phyloP scores from a whole-genome alignment of 805 yeast genomes.

The Lipomyces sp. region DNA sequence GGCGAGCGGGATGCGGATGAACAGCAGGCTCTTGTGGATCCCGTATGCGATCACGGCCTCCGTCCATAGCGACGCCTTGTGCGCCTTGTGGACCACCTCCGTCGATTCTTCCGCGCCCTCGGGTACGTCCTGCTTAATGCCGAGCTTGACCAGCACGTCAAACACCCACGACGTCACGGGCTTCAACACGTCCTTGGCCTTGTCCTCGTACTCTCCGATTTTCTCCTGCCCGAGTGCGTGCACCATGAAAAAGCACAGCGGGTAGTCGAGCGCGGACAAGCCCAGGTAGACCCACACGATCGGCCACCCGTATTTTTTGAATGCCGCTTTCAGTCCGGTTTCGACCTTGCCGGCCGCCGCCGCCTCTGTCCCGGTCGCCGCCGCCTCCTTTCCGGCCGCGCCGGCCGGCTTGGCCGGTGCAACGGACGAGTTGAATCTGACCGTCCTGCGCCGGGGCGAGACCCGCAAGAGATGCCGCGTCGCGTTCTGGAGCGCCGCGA shows the following conservation, averaged over 20 bases:
- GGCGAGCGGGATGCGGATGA: slow-evolving; percentile 81
- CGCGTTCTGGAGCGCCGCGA: too few species aligned
- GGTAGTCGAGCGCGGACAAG: slow-evolving; percentile 72
- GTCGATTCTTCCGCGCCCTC: neutral
- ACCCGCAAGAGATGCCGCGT: too few species aligned
- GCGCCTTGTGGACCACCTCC: slow-evolving; percentile 31
- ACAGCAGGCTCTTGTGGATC: slow-evolving; percentile 73
- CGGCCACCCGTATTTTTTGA: slow-evolving; percentile 85
- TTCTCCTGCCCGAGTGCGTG: slow-evolving; percentile 85
- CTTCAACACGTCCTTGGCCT: slow-evolving; percentile 6
- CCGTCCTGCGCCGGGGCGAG: neutral
- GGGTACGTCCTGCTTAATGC: neutral
- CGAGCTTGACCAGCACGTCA: slow-evolving; percentile 8
- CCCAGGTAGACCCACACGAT: slow-evolving; percentile 82
- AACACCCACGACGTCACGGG: slow-evolving; percentile 9
- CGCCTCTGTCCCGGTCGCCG: neutral
- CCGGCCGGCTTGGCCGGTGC: neutral
- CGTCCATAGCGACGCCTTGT: slow-evolving; percentile 53
- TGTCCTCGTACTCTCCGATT: slow-evolving; percentile 62
- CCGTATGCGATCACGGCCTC: slow-evolving; percentile 92
- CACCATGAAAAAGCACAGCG: slow-evolving; percentile 75
- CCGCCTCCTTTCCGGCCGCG: slow-evolving; percentile 1
- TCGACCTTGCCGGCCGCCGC: slow-evolving; percentile 6
- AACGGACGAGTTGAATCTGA: slow-evolving; percentile 9
- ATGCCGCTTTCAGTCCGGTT: slow-evolving; percentile 50